Base-by-base conservation (phyloP, 495 filamentous ascomycete species). In the Daldinia caldariorum region DNA sequence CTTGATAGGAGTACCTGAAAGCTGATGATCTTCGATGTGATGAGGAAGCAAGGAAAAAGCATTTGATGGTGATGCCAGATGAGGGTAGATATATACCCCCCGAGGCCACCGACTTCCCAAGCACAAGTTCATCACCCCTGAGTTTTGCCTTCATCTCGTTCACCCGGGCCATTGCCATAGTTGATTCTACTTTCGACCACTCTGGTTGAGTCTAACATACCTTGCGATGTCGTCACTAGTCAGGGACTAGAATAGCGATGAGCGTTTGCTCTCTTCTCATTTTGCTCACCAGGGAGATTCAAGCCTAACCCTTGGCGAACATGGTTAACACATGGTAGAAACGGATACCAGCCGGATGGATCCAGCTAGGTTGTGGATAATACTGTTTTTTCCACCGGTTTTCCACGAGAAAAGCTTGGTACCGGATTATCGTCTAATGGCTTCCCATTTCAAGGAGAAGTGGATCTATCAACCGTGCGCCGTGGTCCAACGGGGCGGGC, bases 231-330 rank as follows among this genome's bases (percentile, higher is more conserved):
- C 71, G 58, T 70, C 67, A 71, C 61, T 55, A 49, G 39, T 53
- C 71, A 71, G 56, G 71, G 71, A 68, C 63, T 50, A 3, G 59
- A 61, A 74, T 68, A 65, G 71, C 47, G 71, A 74, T 72, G 57
- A 29, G 14, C 64, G 68, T 58, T 58, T 65, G 43, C 70, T 39
- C 32, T 53, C 37, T 37, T 61, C 37, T 66, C 60, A 54, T 65
- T 38, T 60, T 32, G 37, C 53, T 55, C 18, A 38, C 54, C 49
- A 61, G 47, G 61, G 55, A 58, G 18, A 53, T 55, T 32, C 41
- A 63, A 55, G 45, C 43, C 32, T 38, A 16, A 31, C 9, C 3
- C 70, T 68, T 72, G 70, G 70, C 65, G 39, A 31, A 45, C 61
- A 64, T 62, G 65, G 59, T 31, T 72, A 16, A 20, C 61, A 67